Conservation (phyloP, 176 grass and related monocot genomes). For the Aegilops tauschii region DNA sequence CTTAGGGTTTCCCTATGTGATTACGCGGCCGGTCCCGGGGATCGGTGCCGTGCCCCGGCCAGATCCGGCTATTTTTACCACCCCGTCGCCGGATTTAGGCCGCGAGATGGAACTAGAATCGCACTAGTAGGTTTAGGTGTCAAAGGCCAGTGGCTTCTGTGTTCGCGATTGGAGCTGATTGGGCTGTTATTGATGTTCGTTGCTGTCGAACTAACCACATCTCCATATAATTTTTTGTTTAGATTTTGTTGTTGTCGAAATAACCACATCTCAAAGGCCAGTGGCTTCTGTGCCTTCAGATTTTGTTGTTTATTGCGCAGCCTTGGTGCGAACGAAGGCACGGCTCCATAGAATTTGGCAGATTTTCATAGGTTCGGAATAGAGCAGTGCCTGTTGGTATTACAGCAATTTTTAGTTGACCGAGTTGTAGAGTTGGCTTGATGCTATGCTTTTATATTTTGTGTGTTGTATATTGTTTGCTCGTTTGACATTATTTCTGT, state of each 20-base stretch:
- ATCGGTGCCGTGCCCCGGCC: not conserved
- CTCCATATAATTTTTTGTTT: no score
- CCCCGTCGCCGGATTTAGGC: not conserved
- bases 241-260: not conserved
- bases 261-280: not conserved
- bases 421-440: not conserved
- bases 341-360: not conserved
- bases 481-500: not conserved
- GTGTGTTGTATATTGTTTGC: not conserved
- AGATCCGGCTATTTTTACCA: not conserved
- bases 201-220: not conserved
- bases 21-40: not conserved
- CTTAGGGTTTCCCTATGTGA: not conserved
- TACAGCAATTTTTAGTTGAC: not conserved
- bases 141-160: not conserved
- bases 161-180: not conserved
- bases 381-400: not conserved
- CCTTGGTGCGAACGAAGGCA: not conserved
- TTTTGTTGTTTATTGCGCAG: not conserved
- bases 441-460: not conserved
- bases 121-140: not conserved
- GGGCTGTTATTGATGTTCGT: not conserved
- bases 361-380: not conserved
- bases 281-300: not conserved
- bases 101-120: not conserved